Percentiles rank a stretch among this genome's conserved stretches.
Evolutionary conservation across 768 basidiomycete species (phyloP).

Genomic region (Tremella fuciformis): DNA sequence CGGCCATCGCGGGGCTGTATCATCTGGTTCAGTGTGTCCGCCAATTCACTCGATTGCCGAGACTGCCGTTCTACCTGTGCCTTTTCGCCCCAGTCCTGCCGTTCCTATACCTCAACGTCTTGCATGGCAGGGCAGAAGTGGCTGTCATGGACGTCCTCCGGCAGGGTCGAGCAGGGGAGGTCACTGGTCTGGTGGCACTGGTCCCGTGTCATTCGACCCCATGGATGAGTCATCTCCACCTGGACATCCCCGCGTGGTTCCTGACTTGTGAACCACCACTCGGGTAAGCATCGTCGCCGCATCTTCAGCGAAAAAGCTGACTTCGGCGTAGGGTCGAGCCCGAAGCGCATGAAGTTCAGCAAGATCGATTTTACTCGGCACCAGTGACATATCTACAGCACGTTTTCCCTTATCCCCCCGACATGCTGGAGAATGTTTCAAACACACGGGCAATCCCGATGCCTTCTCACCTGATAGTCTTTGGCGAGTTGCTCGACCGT

Average conservation of each 20-base stretch:
- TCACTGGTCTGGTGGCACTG: conserved; percentile 67
- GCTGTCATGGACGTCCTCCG: conserved; percentile 67
- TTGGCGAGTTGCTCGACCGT: conserved; percentile 65
- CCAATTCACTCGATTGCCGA: conserved; percentile 34
- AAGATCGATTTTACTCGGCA: conserved; percentile 71
- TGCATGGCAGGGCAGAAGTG: conserved; percentile 78
- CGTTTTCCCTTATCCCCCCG: conserved; percentile 63
- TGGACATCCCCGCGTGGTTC: conserved; percentile 71
- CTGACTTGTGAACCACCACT: conserved; percentile 91
- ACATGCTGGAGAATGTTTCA: conserved; percentile 32
- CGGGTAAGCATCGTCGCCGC: conserved; percentile 58
- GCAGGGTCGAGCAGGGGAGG: conserved; percentile 43
- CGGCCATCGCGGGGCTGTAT: conserved; percentile 22
- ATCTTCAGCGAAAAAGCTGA: conserved; percentile 9
- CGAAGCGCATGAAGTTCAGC: conserved; percentile 68
- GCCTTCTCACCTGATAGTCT: conserved; percentile 78
- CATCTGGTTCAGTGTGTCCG: conserved; percentile 15
- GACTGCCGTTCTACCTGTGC: conserved; percentile 49
- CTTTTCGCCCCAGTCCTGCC: conserved; percentile 59
- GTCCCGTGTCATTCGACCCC: conserved; percentile 98
- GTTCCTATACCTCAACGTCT: conserved; percentile 66
- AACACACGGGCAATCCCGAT: conserved; percentile 60
- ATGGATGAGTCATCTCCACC: conserved; percentile 82
- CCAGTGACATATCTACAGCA: conserved; percentile 65
- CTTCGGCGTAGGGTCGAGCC: neutral